Conservation (phyloP, 495 filamentous ascomycete species). For the Penicillium nucicola region DNA sequence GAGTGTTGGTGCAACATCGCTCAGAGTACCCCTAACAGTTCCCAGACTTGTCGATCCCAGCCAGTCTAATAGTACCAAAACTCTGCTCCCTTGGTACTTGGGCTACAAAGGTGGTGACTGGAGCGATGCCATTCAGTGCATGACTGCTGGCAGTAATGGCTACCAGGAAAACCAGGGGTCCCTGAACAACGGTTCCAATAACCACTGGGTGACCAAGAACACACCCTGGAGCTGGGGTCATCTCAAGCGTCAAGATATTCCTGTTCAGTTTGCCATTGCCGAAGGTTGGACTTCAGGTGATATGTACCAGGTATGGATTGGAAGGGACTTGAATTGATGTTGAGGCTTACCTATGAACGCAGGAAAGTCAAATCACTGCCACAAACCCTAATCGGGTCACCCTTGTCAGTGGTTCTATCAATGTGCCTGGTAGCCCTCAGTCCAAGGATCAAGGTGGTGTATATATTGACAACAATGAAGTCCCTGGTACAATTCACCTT, state of each 20-base stretch:
- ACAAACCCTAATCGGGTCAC: slow-evolving; percentile 56
- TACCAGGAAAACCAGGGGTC: slow-evolving; percentile 51
- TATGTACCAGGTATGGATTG: slow-evolving; percentile 48
- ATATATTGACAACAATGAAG: slow-evolving; percentile 57
- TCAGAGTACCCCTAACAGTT: not conserved
- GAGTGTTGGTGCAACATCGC: slow-evolving; percentile 9
- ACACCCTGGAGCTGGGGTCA: slow-evolving; percentile 55
- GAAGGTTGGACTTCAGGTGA: slow-evolving; percentile 53
- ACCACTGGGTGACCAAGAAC: slow-evolving; percentile 51
- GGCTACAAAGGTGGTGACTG: slow-evolving; percentile 47
- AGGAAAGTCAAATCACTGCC: slow-evolving; percentile 51
- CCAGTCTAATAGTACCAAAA: slow-evolving; percentile 23
- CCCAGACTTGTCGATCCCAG: slow-evolving; percentile 17
- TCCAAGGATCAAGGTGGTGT: slow-evolving; percentile 40
- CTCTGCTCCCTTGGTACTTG: slow-evolving; percentile 52
- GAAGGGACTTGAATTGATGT: not conserved
- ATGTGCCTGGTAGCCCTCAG: slow-evolving; percentile 50
- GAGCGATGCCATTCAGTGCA: slow-evolving; percentile 52
- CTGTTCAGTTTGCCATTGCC: slow-evolving; percentile 52
- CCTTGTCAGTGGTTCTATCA: slow-evolving; percentile 51
- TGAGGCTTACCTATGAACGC: slow-evolving; percentile 2
- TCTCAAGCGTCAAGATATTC: slow-evolving; percentile 46
- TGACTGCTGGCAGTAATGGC: slow-evolving; percentile 49
- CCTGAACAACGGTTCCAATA: slow-evolving; percentile 48
- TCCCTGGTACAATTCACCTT: slow-evolving; percentile 30